phyloP scores from a whole-genome alignment of 73 alveolate genomes.

The Paramecium sexaurelia region DNA sequence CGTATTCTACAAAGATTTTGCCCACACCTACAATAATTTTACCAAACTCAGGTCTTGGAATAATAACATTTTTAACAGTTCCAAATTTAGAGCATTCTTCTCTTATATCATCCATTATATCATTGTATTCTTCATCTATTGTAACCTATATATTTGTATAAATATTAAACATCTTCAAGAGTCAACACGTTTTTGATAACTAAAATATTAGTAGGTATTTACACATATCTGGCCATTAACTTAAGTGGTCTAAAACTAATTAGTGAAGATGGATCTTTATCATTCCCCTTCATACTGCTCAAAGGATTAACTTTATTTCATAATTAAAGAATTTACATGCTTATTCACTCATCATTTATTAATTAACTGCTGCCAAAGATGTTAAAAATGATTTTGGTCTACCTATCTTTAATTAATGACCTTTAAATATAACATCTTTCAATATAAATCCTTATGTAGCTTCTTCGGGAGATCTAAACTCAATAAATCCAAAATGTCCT shows the following conservation, averaged over 20 bases:
- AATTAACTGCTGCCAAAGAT: conserved; percentile 24
- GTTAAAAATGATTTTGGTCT: conserved; percentile 85
- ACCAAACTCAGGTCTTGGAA: conserved; percentile 74
- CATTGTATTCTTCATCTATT: conserved; percentile 71
- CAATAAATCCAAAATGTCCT: conserved; percentile 90
- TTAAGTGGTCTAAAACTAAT: not conserved
- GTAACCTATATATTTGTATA: conserved; percentile 15
- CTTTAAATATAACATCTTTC: conserved; percentile 85
- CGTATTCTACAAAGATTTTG: conserved; percentile 59
- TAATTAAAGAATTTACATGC: not conserved
- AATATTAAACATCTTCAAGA: conserved; percentile 44
- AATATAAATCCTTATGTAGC: conserved; percentile 91
- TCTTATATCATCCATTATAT: conserved; percentile 70
- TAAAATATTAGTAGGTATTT: conserved; percentile 66
- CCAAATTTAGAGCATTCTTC: conserved; percentile 84
- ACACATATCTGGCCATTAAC: conserved; percentile 56
- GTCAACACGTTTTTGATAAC: conserved; percentile 57
- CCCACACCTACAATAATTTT: conserved; percentile 44
- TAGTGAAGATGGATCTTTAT: not conserved
- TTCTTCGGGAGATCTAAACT: conserved; percentile 95
- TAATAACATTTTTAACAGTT: conserved; percentile 64
- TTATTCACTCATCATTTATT: conserved; percentile 41
- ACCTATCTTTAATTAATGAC: conserved; percentile 88
- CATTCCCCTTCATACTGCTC: conserved; percentile 24
- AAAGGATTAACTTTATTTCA: conserved; percentile 17